Percentiles rank a stretch among this genome's conserved stretches.
Evolutionary conservation across 305 asterid species (phyloP).

Genomic region (Solanum hybrid): DNA sequence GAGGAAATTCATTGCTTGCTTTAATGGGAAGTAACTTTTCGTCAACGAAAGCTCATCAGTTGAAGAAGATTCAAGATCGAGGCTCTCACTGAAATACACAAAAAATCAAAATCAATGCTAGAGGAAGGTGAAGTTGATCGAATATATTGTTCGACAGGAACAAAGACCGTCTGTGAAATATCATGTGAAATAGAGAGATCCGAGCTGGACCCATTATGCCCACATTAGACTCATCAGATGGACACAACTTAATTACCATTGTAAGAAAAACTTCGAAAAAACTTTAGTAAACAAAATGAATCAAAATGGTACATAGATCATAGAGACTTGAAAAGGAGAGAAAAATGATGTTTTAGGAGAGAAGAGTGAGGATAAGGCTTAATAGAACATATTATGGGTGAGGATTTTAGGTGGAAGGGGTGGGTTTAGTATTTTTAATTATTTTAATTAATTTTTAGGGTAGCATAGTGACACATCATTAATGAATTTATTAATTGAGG

Average conservation of each 20-base stretch:
- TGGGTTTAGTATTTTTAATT: too few species aligned
- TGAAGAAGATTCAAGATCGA: conserved; percentile 39
- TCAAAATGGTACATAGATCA: too few species aligned
- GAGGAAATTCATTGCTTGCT: conserved; percentile 23
- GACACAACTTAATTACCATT: conserved; percentile 1
- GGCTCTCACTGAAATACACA: conserved; percentile 44
- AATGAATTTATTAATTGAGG: too few species aligned
- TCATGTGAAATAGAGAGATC: conserved; percentile 55
- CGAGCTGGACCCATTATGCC: conserved; percentile 38
- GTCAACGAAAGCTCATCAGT: conserved; percentile 63
- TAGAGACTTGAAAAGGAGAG: too few species aligned
- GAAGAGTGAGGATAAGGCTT: too few species aligned
- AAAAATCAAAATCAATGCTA: conserved; percentile 43
- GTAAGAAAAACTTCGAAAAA: too few species aligned
- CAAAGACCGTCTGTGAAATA: conserved; percentile 32
- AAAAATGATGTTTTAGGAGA: too few species aligned
- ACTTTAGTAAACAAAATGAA: too few species aligned
- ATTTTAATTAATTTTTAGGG: too few species aligned
- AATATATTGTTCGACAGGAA: conserved; percentile 32
- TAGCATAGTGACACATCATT: too few species aligned
- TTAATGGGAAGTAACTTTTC: conserved; percentile 50
- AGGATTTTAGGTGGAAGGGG: too few species aligned
- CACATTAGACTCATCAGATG: background rate
- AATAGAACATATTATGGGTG: too few species aligned
- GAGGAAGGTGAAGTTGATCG: conserved; percentile 26